Conservation (phyloP, 371 early-diverging fungal genomes). For the Rhizomucor pusillus region DNA sequence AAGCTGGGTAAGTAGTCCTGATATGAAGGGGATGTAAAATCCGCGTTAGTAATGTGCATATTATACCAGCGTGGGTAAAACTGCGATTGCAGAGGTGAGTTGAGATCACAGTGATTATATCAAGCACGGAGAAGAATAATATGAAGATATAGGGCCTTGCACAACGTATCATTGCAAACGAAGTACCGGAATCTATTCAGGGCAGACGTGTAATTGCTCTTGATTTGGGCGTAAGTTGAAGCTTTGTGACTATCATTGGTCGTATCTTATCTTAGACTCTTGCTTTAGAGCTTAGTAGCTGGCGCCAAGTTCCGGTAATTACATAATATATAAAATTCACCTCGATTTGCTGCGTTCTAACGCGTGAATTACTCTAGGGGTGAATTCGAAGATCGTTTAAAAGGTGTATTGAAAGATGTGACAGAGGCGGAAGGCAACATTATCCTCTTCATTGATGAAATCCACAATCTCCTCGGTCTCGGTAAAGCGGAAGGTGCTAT, state of each 20-base stretch:
- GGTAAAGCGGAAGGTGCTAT: constrained; percentile 78
- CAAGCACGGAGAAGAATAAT: background rate
- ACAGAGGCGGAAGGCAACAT: constrained; percentile 69
- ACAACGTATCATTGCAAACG: constrained; percentile 77
- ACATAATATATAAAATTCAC: background rate
- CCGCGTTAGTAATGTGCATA: background rate
- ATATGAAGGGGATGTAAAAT: background rate
- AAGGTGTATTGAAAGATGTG: constrained; percentile 73
- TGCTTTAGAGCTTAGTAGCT: constrained; percentile 64
- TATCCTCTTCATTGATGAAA: constrained; percentile 87
- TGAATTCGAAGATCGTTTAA: constrained; percentile 86
- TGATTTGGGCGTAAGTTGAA: constrained; percentile 64
- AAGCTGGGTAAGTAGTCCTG: constrained; percentile 52
- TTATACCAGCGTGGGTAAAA: constrained; percentile 54
- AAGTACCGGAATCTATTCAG: constrained; percentile 77
- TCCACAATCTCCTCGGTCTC: constrained; percentile 77
- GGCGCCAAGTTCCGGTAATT: constrained; percentile 71
- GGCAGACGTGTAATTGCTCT: constrained; percentile 74
- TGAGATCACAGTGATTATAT: background rate
- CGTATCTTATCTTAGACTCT: background rate
- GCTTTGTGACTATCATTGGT: background rate
- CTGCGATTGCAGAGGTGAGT: constrained; percentile 50
- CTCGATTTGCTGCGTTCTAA: background rate
- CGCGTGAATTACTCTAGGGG: constrained; percentile 41
- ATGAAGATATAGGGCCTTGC: constrained; percentile 60